phyloP scores from a whole-genome alignment of 2,329 filamentous ascomycete species.

The Diaporthe vaccinii region DNA sequence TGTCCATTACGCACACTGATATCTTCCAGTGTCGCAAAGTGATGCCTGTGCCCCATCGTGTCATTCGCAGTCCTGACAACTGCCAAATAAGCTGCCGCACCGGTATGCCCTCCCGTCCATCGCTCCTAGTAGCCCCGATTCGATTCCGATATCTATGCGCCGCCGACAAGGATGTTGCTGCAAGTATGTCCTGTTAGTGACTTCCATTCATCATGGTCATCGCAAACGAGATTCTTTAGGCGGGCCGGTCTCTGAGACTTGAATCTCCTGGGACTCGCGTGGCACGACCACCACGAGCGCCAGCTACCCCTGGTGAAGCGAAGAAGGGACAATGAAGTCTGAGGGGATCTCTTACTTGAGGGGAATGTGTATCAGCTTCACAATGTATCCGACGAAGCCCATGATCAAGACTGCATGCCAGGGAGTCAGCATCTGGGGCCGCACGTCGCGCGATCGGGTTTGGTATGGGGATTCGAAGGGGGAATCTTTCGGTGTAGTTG shows the following conservation, averaged over 20 bases:
- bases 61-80: not conserved
- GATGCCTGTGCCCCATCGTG: not conserved
- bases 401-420: slow-evolving; percentile 67
- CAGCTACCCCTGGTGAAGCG: not conserved
- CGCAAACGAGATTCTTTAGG: too few species aligned
- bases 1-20: slow-evolving; percentile 1
- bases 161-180: slow-evolving; percentile 75
- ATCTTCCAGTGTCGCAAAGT: slow-evolving; percentile 13
- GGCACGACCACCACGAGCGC: not conserved
- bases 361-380: slow-evolving; percentile 80
- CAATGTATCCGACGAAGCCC: slow-evolving; percentile 78
- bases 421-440: slow-evolving; percentile 14
- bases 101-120: not conserved
- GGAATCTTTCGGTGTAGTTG: not conserved
- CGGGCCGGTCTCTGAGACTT: not conserved
- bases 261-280: not conserved
- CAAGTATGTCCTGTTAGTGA: not conserved
- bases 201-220: not conserved
- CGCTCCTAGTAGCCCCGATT: not conserved
- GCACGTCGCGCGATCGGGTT: not conserved
- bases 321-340: not conserved
- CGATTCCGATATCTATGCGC: slow-evolving; percentile 61
- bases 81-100: not conserved
- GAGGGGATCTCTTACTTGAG: slow-evolving; percentile 62
- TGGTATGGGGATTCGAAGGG: not conserved